Evolutionary conservation across 495 filamentous ascomycete genomes (phyloP).

Genomic region (Daldinia loculata): DNA sequence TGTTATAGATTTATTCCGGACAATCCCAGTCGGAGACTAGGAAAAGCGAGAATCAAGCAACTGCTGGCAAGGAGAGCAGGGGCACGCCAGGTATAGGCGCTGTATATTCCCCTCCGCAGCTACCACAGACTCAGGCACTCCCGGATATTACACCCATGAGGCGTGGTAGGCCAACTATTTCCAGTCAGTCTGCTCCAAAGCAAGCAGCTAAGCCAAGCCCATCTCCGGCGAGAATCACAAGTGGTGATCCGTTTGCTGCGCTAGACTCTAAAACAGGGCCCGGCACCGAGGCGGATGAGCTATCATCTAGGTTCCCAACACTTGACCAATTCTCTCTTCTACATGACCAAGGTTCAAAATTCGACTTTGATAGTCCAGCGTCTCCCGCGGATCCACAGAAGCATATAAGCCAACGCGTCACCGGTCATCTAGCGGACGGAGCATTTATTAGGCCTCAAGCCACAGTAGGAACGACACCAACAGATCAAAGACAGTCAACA

Average conservation of each 20-base stretch:
- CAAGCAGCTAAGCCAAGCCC: conserved; percentile 69
- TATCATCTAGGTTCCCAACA: conserved; percentile 86
- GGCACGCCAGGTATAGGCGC: conserved; percentile 71
- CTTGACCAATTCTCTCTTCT: conserved; percentile 92
- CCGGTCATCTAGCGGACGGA: conserved; percentile 87
- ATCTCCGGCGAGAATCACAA: conserved; percentile 74
- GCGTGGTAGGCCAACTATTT: conserved; percentile 78
- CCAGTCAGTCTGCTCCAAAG: conserved; percentile 49
- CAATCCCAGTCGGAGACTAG: conserved; percentile 59
- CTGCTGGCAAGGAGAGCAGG: conserved; percentile 46
- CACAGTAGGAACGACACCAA: conserved; percentile 40
- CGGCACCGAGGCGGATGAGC: conserved; percentile 71
- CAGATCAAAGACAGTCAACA: conserved; percentile 48
- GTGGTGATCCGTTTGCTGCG: conserved; percentile 88
- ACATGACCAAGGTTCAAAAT: conserved; percentile 85
- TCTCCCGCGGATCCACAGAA: conserved; percentile 61
- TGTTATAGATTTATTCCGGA: conserved; percentile 79
- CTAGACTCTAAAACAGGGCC: conserved; percentile 72
- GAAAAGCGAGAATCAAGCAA: conserved; percentile 32
- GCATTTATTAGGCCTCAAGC: conserved; percentile 70
- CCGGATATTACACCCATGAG: conserved; percentile 97
- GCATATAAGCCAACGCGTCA: conserved; percentile 76
- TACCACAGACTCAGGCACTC: conserved; percentile 73
- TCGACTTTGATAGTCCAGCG: conserved; percentile 76
- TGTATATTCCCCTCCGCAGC: conserved; percentile 71